Base-by-base conservation (phyloP, 768 basidiomycete genomes). In the Lepiota venenata region DNA sequence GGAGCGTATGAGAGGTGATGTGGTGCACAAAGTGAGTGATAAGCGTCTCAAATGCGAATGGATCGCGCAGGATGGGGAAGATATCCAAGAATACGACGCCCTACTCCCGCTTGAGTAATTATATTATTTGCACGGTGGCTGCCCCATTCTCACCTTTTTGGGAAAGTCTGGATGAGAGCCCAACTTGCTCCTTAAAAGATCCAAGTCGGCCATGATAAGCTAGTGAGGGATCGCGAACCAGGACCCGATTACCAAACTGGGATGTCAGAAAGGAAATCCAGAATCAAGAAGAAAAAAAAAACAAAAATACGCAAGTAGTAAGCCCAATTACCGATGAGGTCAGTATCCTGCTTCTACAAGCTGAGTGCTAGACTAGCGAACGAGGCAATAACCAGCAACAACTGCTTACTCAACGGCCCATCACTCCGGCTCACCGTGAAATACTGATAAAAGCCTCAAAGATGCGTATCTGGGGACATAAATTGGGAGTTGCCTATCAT, bases 51-150 rank as follows among this genome's bases (percentile, higher is more conserved):
- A 96, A 91, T 3, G 85, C 86, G 51, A 88, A 61, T 10, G 96
- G 97, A 64, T 92, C 77, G 14, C 88, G 82, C 15, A 99, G 80
- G 66, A 98, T 78, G 10, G 97, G 97, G 71, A 98, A 94, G 62
- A 98, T 91, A 70, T 99, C 97, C 52, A 95, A 74, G 71, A 99
- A 99, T 45, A 79, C 79, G 65, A 99, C 83, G 11, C 96, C 96
- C 91, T 95, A 61, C 9, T 7, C 10, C 8, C 8, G 32, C 32
- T 32, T 32, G 54, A 56, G 35, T 20, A 38, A 15, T 27, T n/a
- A n/a, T 22, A 22, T 20, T 44, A 21, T 35, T 7, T 39, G 10
- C 15, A 21, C 50, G 12, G 20, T 41, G 37, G 16, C n/a, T 20
- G 25, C 21, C 12, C 11, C 14, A 21, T 48, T 71, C 45, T 35